A percentile compares a stretch with the other conserved stretches of the same genome.
Evolutionary conservation across 106 monocot genomes (phyloP).

Genomic region (Cymbidium sinense): DNA sequence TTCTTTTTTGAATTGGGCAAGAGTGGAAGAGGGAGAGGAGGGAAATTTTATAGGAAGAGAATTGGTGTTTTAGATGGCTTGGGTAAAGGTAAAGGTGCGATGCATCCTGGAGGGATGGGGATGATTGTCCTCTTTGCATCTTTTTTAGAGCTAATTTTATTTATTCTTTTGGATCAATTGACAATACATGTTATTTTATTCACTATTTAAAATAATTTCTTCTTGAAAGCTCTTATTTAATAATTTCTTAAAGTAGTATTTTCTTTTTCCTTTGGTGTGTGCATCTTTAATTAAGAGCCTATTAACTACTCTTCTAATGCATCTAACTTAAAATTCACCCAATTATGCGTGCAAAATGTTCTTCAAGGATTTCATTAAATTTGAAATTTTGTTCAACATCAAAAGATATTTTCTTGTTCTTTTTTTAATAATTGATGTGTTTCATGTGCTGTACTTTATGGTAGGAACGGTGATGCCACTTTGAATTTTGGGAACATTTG

Average conservation of each 20-base stretch:
- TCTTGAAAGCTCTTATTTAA: too few species aligned
- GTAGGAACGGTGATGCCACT: constrained; percentile 4
- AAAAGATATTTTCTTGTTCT: neutral
- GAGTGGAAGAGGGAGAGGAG: too few species aligned
- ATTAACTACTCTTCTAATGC: too few species aligned
- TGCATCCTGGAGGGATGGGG: neutral
- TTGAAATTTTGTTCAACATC: neutral
- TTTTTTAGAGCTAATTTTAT: neutral
- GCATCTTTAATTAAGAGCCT: too few species aligned
- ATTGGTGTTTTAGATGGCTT: too few species aligned
- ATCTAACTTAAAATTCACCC: too few species aligned
- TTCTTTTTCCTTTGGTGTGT: too few species aligned
- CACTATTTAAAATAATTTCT: too few species aligned
- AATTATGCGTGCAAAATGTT: neutral
- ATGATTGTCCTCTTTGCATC: neutral
- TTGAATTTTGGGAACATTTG: neutral
- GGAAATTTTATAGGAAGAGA: too few species aligned
- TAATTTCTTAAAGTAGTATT: too few species aligned
- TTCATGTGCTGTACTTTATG: neutral
- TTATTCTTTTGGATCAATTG: neutral
- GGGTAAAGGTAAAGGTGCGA: too few species aligned
- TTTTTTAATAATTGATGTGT: neutral
- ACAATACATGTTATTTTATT: neutral
- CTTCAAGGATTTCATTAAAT: neutral
- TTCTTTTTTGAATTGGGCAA: neutral